Evolutionary conservation across 2,329 filamentous ascomycete genomes (phyloP), one percentile per base, ranked within the genome.

Genomic region (Trichoderma sp.): DNA sequence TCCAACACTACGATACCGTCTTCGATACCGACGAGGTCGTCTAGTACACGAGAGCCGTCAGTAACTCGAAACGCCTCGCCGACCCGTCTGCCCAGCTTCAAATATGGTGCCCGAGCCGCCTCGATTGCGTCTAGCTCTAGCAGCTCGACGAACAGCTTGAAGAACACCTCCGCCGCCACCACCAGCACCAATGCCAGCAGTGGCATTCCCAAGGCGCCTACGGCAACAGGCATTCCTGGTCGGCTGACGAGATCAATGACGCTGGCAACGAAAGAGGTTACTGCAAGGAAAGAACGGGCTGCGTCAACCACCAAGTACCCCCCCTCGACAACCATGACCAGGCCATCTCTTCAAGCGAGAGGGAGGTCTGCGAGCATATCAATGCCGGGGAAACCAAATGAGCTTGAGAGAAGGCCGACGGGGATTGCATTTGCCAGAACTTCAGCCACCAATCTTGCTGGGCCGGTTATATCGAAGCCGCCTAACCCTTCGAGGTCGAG

Each of bases 71-170:
- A 76, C 72, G 74, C 72, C 21, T 87, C 85, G 11, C 84, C 85
- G 2, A 87, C 82, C 74, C 81, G 85, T 49, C 78, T 87, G 37
- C 85, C 85, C 49, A 75, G 62, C 53, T 40, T 83, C 72, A 86
- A 84, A 74, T 83, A 83, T 37, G 72, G 75, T 60, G 76, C 78
- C 29, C 76, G 80, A 52, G 77, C 77, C 24, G 73, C 77, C 49
- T 79, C 79, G 13, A 72, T 76, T 8, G 73, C 73, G n/a, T 72
- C 72, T 14, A 65, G 71, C 4, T 71, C 74, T 31, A 68, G 68
- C 21, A 70, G 67, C 27, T 72, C 70, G 7, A 21, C 53, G 55
- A 33, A 49, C 13, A 59, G 40, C 53, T 29, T 65, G 69, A 53
- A 70, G 31, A 72, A 77, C 8, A 73, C 74, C 21, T 69, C 70